phyloP scores from a whole-genome alignment of 305 asterid species.

The Fraxinus sp. region DNA sequence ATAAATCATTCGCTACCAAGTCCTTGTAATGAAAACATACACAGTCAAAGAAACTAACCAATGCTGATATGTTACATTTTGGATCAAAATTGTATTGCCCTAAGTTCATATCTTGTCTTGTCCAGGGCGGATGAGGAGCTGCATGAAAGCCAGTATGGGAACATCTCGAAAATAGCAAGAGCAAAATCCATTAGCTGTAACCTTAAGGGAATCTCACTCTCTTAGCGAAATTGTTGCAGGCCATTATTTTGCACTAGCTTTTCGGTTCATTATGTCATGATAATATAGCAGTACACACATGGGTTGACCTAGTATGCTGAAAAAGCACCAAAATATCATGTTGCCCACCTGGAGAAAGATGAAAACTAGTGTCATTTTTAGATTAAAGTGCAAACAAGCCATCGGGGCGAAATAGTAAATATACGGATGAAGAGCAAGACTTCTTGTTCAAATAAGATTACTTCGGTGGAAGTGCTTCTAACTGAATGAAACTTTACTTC shows the following conservation, averaged over 20 bases:
- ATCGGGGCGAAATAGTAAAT: background rate
- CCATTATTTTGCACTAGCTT: conserved; percentile 40
- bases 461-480: no score
- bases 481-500: no score
- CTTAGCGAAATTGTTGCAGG: background rate
- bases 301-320: conserved; percentile 79
- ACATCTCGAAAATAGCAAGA: background rate
- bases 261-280: conserved; percentile 89
- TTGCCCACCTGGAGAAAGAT: conserved; percentile 73
- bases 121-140: background rate
- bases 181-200: background rate
- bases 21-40: no score
- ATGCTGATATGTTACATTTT: background rate
- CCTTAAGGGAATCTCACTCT: background rate
- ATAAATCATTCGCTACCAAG: no score
- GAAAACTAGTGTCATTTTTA: background rate
- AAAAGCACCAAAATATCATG: conserved; percentile 89
- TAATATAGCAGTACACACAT: conserved; percentile 68
- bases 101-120: background rate
- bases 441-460: background rate
- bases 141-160: background rate
- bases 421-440: background rate
- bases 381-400: background rate
- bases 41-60: no score
- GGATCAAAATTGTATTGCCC: background rate